Base-by-base conservation (phyloP, 2,329 filamentous ascomycete genomes). In the Fusarium solani-melongenae region DNA sequence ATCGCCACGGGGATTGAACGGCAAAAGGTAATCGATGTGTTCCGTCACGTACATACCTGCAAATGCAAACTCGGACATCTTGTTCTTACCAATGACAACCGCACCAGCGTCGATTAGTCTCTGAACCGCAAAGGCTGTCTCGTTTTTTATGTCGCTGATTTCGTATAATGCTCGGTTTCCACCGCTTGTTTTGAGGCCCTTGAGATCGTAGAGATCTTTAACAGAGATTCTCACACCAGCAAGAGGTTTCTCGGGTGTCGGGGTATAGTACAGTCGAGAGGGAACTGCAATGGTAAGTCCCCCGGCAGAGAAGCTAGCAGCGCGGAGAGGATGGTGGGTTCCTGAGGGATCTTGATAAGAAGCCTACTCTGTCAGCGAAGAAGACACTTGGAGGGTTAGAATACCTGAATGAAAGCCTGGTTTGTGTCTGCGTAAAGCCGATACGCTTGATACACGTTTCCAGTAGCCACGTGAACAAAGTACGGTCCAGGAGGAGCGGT, bases 1-100 rank as follows among this genome's bases (percentile, higher is more conserved):
- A 64, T 89, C 87, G 0, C 83, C 87, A 1, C 84, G 78, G 1
- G 84, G 83, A 66, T 86, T 86, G 71, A 85, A 86, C 0, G 85
- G 85, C 0, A 81, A 76, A 15, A 84, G 83, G 41, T 81, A 83
- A 62, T 84, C 83, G 3, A 84, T 66, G 2, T 65, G 56, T 2
- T 75, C 72, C 0, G 72, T 55, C 1, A 64, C 39, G 2, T 22
- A 65, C 1, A 12, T 12, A 0, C 62, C 72, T 1, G 58, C 72
- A 9, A 60, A 59, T 0, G 73, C 73, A n/a, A 75, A 75, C 17
- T 75, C 53, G 0, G 70, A 73, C 8, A 66, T 20, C 17, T 75
- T 75, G 9, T 66, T 63, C 14, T 71, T 74, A 2, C 71, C 71
- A 3, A 74, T 24, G 0, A 74, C 11, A 6, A 74, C 10, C 3